Evolutionary conservation across 805 yeast species (phyloP).

Genomic region (Suhomyces canberraensis): DNA sequence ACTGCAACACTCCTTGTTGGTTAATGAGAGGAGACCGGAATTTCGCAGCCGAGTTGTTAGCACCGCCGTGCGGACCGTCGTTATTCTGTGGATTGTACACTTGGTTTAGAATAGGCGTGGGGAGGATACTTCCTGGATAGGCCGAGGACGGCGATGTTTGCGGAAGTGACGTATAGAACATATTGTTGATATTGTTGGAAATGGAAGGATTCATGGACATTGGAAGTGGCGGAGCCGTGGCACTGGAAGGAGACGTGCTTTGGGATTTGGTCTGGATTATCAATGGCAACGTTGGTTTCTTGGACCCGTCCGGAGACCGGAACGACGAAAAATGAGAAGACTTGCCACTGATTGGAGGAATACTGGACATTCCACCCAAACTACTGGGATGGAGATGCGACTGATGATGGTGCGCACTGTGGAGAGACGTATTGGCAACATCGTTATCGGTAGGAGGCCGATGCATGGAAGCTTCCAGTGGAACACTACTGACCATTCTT

Average conservation of each 20-base stretch:
- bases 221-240: slow-evolving; percentile 40
- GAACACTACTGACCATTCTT: slow-evolving; percentile 5
- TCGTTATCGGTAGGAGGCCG: not conserved
- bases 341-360: slow-evolving; percentile 18
- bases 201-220: slow-evolving; percentile 5
- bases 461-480: not conserved
- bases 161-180: slow-evolving; percentile 23
- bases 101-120: slow-evolving; percentile 36
- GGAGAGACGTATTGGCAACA: not conserved
- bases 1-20: slow-evolving; percentile 1
- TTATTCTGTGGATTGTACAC: slow-evolving; percentile 16
- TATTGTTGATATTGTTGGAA: slow-evolving; percentile 10
- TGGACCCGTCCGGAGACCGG: slow-evolving; percentile 26
- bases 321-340: slow-evolving; percentile 15
- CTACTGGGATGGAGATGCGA: not conserved
- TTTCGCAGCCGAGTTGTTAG: slow-evolving; percentile 4
- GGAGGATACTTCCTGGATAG: slow-evolving; percentile 20
- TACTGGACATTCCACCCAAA: slow-evolving; percentile 1
- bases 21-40: slow-evolving; percentile 1
- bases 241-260: slow-evolving; percentile 38
- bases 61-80: not conserved
- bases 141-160: slow-evolving; percentile 22
- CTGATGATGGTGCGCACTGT: not conserved
- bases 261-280: slow-evolving; percentile 37
- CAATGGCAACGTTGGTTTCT: slow-evolving; percentile 34